Evolutionary conservation across 2,329 filamentous ascomycete species (phyloP).

Genomic region (Elsinoe necatrix): DNA sequence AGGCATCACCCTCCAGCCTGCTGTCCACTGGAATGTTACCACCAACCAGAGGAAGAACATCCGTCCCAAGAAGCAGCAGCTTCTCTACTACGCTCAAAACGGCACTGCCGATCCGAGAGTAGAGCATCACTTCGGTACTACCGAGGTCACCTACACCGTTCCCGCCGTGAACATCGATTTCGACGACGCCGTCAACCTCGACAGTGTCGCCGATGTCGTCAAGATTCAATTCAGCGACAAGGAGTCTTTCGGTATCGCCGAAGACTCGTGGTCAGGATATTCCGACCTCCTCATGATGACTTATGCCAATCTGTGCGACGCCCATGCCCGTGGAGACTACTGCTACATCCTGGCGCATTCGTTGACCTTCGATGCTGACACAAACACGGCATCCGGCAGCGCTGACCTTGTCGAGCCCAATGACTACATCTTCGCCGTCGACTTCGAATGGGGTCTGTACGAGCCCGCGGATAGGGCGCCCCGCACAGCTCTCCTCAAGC

Average conservation of each 20-base stretch:
- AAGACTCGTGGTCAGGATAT: background rate
- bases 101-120: background rate
- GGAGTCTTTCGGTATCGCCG: background rate
- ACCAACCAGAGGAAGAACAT: background rate
- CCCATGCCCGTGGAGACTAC: background rate
- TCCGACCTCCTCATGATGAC: constrained; percentile 5
- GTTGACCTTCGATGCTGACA: background rate
- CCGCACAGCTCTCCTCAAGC: background rate
- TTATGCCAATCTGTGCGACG: background rate
- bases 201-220: background rate
- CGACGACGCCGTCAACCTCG: constrained; percentile 8
- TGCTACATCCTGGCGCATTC: constrained; percentile 6
- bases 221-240: constrained; percentile 4
- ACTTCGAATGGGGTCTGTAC: constrained; percentile 8
- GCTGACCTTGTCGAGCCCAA: background rate
- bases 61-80: background rate
- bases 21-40: constrained; percentile 15
- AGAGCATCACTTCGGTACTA: constrained; percentile 11
- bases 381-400: background rate
- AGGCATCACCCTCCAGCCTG: constrained; percentile 16
- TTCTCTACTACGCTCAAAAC: constrained; percentile 5
- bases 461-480: background rate
- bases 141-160: constrained; percentile 5
- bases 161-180: constrained; percentile 9
- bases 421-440: background rate